phyloP scores from a whole-genome alignment of 306 rosid genomes.

The peach (Prunus persica) region Prunus_persica_NCBIv2 NC_034012.1:2516001-2516500 shows the following conservation, averaged over 20 bases:
- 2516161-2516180: slow-evolving; percentile 16
- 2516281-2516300: slow-evolving; percentile 78
- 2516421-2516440: no score
- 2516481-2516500: not conserved
- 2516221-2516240: no score
- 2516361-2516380: slow-evolving; percentile 34
- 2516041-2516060: slow-evolving; percentile 14
- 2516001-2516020: no score
- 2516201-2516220: no score
- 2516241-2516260: slow-evolving; percentile 1
- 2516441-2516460: not conserved
- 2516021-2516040: not conserved
- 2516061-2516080: slow-evolving; percentile 32
- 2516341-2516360: slow-evolving; percentile 50
- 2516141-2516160: slow-evolving; percentile 11
- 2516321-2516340: slow-evolving; percentile 27
- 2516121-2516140: not conserved
- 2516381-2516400: slow-evolving; percentile 23
- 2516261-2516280: slow-evolving; percentile 28
- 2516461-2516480: not conserved
- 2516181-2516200: not conserved
- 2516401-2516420: not conserved
- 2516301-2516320: slow-evolving; percentile 55
- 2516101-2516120: slow-evolving; percentile 2
- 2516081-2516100: not conserved